These are phyloP conservation scores for Aspergillus fumigatus DNA, from an alignment of 2,329 filamentous ascomycete species.

Conservation along the genomic window DNA sequence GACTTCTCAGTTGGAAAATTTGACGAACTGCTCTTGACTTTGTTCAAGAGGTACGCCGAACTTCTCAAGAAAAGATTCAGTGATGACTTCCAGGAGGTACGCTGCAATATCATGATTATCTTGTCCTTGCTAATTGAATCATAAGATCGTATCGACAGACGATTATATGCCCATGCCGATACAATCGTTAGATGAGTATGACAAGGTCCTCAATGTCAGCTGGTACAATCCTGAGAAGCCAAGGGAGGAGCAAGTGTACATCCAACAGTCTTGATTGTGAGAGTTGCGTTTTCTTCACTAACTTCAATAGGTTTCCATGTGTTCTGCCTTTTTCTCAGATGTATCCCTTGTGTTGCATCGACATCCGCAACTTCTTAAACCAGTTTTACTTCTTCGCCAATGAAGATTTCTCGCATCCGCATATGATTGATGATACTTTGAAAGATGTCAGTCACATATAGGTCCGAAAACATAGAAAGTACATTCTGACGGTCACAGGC, in stretches of 20 bases:
- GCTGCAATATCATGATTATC: constrained; percentile 3
- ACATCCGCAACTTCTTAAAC: constrained; percentile 95
- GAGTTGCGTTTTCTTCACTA: neutral
- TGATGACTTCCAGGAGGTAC: constrained; percentile 87
- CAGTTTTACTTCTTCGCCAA: constrained; percentile 98
- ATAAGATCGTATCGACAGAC: constrained; percentile 71
- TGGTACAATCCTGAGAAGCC: constrained; percentile 88
- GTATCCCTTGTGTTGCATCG: constrained; percentile 97
- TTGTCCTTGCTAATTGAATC: constrained; percentile 7
- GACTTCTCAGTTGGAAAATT: constrained; percentile 78
- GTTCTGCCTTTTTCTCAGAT: constrained; percentile 98
- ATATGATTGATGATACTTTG: constrained; percentile 85
- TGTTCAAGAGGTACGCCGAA: constrained; percentile 93
- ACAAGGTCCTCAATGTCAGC: constrained; percentile 91
- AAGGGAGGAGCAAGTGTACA: constrained; percentile 68
- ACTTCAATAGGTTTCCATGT: constrained; percentile 67
- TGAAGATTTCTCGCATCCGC: constrained; percentile 88
- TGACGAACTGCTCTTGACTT: constrained; percentile 75
- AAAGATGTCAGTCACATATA: constrained; percentile 56
- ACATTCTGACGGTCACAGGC: constrained; percentile 50
- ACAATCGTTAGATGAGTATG: constrained; percentile 82
- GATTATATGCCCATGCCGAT: constrained; percentile 99
- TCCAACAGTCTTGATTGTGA: constrained; percentile 10
- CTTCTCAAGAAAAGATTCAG: constrained; percentile 87
- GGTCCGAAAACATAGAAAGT: too few species aligned